phyloP scores from a whole-genome alignment of 75 land plant genomes.

The Cupressus sempervirens region DNA sequence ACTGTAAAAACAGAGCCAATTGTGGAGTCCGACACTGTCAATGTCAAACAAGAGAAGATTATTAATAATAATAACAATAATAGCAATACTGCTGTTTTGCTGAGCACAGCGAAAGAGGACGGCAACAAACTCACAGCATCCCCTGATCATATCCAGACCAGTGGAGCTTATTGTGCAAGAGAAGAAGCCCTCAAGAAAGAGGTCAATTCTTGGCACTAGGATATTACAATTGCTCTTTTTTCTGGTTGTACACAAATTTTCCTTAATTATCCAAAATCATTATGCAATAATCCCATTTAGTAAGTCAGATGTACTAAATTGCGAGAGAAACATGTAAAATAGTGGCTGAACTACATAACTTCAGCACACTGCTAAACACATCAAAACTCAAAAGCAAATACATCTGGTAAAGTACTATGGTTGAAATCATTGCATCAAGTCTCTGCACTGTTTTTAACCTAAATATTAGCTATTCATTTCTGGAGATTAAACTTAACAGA shows the following conservation, averaged over 20 bases:
- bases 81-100: conserved; percentile 19
- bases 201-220: conserved; percentile 31
- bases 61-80: conserved; percentile 18
- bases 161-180: conserved; percentile 93
- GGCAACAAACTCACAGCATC: conserved; percentile 48
- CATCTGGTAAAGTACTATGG: neutral
- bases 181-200: conserved; percentile 92
- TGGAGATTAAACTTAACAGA: neutral
- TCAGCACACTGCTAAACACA: neutral
- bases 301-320: neutral
- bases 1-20: conserved; percentile 12
- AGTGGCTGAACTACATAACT: neutral
- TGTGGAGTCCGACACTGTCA: neutral
- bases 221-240: neutral
- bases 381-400: neutral
- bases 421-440: neutral
- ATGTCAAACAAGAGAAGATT: conserved; percentile 46
- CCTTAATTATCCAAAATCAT: neutral
- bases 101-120: conserved; percentile 63
- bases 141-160: conserved; percentile 82
- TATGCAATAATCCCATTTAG: neutral
- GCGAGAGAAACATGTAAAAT: neutral
- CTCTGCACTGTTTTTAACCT: neutral
- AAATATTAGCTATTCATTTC: neutral
- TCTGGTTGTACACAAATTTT: neutral